These are phyloP conservation scores for Talaromyces piceae DNA, from an alignment of 2,329 filamentous ascomycete species.

Conservation along the genomic window DNA sequence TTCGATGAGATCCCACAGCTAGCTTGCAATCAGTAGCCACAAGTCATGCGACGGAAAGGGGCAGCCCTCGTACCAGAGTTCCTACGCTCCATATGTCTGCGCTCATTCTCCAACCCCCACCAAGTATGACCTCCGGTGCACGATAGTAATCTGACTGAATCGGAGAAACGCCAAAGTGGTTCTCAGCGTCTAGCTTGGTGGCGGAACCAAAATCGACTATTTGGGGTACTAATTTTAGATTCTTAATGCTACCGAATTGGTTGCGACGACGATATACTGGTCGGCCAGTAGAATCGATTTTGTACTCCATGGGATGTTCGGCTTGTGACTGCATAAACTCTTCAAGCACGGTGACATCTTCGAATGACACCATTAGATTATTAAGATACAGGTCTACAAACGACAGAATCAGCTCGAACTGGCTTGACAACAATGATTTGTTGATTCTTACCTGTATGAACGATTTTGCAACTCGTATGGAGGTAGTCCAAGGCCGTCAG, in stretches of 20 bases:
- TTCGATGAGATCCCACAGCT: conserved; percentile 2
- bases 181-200: conserved; percentile 28
- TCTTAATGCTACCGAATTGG: conserved; percentile 24
- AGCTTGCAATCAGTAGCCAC: neutral
- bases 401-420: neutral
- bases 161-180: conserved; percentile 35
- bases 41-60: neutral
- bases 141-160: conserved; percentile 40
- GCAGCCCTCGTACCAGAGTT: conserved; percentile 31
- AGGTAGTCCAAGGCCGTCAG: conserved; percentile 42
- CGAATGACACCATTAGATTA: conserved; percentile 41
- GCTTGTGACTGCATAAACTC: conserved; percentile 16
- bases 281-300: conserved; percentile 23
- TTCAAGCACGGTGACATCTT: conserved; percentile 18
- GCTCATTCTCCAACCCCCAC: conserved; percentile 30
- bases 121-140: conserved; percentile 34
- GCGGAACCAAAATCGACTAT: conserved; percentile 32
- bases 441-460: conserved; percentile 38
- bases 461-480: conserved; percentile 39
- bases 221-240: conserved; percentile 19
- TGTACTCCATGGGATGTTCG: conserved; percentile 25
- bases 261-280: conserved; percentile 28
- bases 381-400: conserved; percentile 42
- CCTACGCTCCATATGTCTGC: conserved; percentile 43
- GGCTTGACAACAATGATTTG: conserved; percentile 11